Conservation (phyloP, 805 yeast genomes). For the Saccharomycopsis sp. region DNA sequence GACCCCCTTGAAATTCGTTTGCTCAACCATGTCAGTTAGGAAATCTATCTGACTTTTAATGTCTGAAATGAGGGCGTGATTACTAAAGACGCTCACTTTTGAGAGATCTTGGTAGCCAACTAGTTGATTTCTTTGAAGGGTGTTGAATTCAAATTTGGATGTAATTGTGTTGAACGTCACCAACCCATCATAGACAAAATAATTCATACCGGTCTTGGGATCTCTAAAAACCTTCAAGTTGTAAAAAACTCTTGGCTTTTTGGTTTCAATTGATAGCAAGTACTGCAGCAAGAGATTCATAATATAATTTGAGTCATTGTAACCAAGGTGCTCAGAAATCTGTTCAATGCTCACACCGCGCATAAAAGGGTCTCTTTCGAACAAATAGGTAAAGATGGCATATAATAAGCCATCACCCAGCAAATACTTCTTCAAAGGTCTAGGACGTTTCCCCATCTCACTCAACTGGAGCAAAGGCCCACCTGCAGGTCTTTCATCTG, state of each 20-base stretch:
- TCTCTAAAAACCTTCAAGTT: constrained; percentile 14
- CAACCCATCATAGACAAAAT: constrained; percentile 11
- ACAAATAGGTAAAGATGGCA: constrained; percentile 5
- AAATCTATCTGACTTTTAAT: neutral
- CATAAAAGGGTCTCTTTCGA: constrained; percentile 4
- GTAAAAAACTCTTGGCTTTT: constrained; percentile 4
- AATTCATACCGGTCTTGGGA: neutral
- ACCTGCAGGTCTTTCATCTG: neutral
- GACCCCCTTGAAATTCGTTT: neutral
- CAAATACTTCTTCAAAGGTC: constrained; percentile 6
- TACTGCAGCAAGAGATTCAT: constrained; percentile 4
- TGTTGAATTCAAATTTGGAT: neutral
- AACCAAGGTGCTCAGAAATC: constrained; percentile 1
- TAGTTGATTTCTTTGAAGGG: neutral
- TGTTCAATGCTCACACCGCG: constrained; percentile 8
- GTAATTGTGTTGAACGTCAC: constrained; percentile 16
- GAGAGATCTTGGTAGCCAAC: neutral
- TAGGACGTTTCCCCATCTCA: constrained; percentile 4
- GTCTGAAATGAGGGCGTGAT: neutral
- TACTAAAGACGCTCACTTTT: neutral
- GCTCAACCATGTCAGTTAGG: neutral
- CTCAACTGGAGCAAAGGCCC: too few relatives aligned
- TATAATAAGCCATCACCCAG: constrained; percentile 2
- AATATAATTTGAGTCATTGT: neutral
- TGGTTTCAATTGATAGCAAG: neutral